A percentile compares a stretch with the other conserved stretches of the same genome.
Evolutionary conservation across 129 eudicot species (phyloP).

Genomic region (Solidago caesia): DNA sequence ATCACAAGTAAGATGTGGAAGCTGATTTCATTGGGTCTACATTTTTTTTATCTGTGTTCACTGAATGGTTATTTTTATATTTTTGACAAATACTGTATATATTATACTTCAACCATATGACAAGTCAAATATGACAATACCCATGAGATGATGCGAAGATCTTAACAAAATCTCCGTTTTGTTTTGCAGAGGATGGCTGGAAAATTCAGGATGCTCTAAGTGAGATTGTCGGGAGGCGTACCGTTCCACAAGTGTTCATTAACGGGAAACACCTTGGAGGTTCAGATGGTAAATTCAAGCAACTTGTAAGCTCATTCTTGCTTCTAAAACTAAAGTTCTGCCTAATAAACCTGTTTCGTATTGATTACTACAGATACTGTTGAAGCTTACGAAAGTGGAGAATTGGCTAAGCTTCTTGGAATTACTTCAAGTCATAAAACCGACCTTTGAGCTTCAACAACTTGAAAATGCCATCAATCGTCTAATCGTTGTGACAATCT

Average conservation of each 20-base stretch:
- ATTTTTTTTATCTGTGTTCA: neutral
- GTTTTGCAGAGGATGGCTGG: slow-evolving; percentile 70
- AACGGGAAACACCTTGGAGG: slow-evolving; percentile 98
- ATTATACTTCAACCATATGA: neutral
- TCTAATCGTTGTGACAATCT: neutral
- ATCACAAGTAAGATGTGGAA: too few relatives aligned
- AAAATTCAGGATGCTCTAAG: slow-evolving; percentile 77
- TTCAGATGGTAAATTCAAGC: slow-evolving; percentile 72
- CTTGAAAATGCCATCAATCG: slow-evolving; percentile 10
- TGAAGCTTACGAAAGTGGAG: slow-evolving; percentile 79
- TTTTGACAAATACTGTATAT: neutral
- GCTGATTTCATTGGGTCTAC: neutral
- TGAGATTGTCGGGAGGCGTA: slow-evolving; percentile 77
- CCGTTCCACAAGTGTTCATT: slow-evolving; percentile 97
- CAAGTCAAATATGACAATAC: neutral
- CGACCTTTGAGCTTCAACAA: slow-evolving; percentile 31
- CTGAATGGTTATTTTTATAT: neutral
- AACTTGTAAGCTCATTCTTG: slow-evolving; percentile 9
- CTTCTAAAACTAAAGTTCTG: neutral
- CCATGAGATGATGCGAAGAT: neutral
- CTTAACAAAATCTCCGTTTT: neutral
- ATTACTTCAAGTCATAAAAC: slow-evolving; percentile 29
- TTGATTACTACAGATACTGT: slow-evolving; percentile 58
- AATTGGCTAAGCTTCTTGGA: slow-evolving; percentile 78
- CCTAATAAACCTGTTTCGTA: neutral